phyloP scores from a whole-genome alignment of 352 stramenopile species.

The Phytophthora sojae region DNA sequence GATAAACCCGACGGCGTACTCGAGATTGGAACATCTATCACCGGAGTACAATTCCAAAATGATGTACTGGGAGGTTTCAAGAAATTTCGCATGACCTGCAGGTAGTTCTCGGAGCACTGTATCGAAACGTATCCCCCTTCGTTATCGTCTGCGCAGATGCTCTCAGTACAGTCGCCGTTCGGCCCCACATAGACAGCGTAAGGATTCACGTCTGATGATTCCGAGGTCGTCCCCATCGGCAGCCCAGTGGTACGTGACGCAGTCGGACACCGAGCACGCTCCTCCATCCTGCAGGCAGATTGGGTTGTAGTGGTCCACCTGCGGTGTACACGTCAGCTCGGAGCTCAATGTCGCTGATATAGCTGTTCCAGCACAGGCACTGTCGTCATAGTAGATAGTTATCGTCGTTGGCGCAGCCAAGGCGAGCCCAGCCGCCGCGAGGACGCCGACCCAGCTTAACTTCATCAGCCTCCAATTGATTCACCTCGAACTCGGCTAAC shows the following conservation, averaged over 20 bases:
- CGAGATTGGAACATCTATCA: background rate
- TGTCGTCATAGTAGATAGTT: background rate
- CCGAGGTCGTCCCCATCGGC: conserved; percentile 8
- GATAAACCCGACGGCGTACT: background rate
- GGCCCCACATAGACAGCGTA: no score
- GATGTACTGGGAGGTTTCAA: background rate
- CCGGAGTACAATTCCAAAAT: background rate
- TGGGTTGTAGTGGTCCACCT: conserved; percentile 9
- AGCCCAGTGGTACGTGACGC: conserved; percentile 3
- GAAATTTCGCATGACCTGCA: background rate
- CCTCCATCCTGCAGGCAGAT: background rate
- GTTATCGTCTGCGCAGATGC: no score
- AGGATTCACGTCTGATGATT: background rate
- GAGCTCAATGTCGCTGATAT: background rate
- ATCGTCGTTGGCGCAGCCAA: background rate
- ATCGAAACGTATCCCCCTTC: background rate
- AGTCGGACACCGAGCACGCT: conserved; percentile 15
- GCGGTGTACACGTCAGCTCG: conserved; percentile 3
- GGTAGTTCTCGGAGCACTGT: background rate
- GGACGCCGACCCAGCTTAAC: background rate
- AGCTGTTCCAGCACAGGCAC: background rate
- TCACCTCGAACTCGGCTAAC: background rate
- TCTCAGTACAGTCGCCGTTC: no score
- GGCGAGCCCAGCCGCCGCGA: background rate
- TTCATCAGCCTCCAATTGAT: background rate